Conservation (phyloP, 495 filamentous ascomycete genomes). For the Penicillium tannophilum region DNA sequence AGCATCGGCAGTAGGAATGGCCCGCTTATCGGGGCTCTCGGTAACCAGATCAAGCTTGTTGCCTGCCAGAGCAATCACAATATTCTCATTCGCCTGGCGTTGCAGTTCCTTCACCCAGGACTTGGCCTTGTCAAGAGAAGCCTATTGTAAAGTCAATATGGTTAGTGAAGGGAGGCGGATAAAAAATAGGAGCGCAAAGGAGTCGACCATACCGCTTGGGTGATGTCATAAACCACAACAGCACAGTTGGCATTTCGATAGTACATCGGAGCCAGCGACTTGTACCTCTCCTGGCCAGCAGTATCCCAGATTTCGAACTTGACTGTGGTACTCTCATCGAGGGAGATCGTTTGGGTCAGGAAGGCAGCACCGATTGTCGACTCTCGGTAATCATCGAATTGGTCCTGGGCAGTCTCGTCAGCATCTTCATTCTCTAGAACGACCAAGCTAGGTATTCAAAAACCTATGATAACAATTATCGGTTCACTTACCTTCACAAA, state of each 20-base stretch:
- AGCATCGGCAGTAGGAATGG: constrained; percentile 83
- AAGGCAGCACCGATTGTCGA: constrained; percentile 99
- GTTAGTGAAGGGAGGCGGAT: background rate
- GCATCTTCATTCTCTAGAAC: background rate
- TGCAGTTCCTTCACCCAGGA: constrained; percentile 99
- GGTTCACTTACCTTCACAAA: constrained; percentile 82
- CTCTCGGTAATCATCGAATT: constrained; percentile 99
- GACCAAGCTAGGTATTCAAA: background rate
- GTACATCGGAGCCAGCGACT: constrained; percentile 98
- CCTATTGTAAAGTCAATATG: constrained; percentile 50
- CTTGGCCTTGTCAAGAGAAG: constrained; percentile 97
- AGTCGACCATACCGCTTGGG: constrained; percentile 77
- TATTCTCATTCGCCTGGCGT: constrained; percentile 98
- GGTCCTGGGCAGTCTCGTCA: constrained; percentile 63
- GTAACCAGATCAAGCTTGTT: constrained; percentile 96
- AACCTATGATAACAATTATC: background rate
- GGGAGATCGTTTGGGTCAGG: constrained; percentile 95
- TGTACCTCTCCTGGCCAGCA: constrained; percentile 96
- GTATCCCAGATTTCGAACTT: constrained; percentile 99
- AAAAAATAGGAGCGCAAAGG: background rate
- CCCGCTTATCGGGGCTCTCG: constrained; percentile 89
- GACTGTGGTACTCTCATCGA: constrained; percentile 96
- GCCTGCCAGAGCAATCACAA: constrained; percentile 95
- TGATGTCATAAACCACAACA: constrained; percentile 98
- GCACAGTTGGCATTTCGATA: constrained; percentile 99